These are phyloP conservation scores for Apiotrichum gracile DNA, from an alignment of 1,284 basidiomycete genomes.

Conservation along the genomic window DNA sequence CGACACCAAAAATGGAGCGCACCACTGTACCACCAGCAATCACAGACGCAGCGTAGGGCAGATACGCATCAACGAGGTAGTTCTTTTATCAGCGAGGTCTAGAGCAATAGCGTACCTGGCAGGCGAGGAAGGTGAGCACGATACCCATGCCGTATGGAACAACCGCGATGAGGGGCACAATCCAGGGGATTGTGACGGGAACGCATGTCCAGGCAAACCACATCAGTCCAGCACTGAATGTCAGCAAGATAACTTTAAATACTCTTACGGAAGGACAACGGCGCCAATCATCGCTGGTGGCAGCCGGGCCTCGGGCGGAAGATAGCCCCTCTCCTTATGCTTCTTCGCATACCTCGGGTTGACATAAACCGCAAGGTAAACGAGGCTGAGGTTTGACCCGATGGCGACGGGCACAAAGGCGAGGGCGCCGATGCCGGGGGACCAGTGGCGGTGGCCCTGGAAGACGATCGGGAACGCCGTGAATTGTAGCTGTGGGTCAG, in stretches of 20 bases:
- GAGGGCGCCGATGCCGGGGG: constrained; percentile 54
- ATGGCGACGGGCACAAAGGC: constrained; percentile 61
- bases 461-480: constrained; percentile 48
- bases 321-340: constrained; percentile 15
- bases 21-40: constrained; percentile 64
- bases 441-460: constrained; percentile 25
- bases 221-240: constrained; percentile 11
- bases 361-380: constrained; percentile 51
- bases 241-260: background rate
- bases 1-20: constrained; percentile 56
- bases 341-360: constrained; percentile 22
- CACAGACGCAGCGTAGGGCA: constrained; percentile 51
- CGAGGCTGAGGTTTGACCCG: constrained; percentile 55
- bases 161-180: constrained; percentile 57
- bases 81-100: constrained; percentile 6
- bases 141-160: constrained; percentile 55
- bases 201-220: constrained; percentile 53
- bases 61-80: constrained; percentile 62
- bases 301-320: constrained; percentile 52
- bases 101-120: constrained; percentile 8
- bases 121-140: constrained; percentile 29
- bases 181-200: constrained; percentile 55
- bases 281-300: constrained; percentile 57
- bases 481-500: constrained; percentile 21
- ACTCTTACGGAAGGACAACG: constrained; percentile 53